A percentile compares a stretch with the other conserved stretches of the same genome.
Conservation (phyloP, 2,329 filamentous ascomycete genomes). For the Emericellopsis cladophorae region DNA sequence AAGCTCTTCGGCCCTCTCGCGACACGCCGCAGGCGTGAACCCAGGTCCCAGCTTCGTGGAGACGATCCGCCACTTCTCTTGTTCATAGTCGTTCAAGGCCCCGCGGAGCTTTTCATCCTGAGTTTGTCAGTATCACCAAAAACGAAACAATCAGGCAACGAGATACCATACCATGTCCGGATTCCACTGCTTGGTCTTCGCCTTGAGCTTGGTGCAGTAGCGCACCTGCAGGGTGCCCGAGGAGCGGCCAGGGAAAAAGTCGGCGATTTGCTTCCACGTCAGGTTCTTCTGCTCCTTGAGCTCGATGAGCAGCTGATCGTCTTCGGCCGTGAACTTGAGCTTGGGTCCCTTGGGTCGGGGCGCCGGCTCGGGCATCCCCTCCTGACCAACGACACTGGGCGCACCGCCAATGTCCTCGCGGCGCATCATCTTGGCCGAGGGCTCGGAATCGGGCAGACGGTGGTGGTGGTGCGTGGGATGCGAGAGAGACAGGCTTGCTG, state of each 20-base stretch:
- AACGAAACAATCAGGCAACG: conserved; percentile 6
- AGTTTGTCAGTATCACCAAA: neutral
- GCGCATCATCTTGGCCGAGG: conserved; percentile 55
- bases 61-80: conserved; percentile 86
- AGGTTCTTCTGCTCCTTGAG: conserved; percentile 90
- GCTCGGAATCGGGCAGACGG: conserved; percentile 60
- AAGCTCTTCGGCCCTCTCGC: conserved; percentile 63
- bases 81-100: conserved; percentile 74
- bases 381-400: conserved; percentile 76
- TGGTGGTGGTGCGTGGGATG: conserved; percentile 67
- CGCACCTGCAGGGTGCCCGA: conserved; percentile 86
- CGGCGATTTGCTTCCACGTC: conserved; percentile 95
- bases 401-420: conserved; percentile 48
- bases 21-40: conserved; percentile 77
- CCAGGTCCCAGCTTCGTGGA: conserved; percentile 83
- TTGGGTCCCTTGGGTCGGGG: conserved; percentile 75
- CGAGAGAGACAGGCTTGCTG: conserved; percentile 17
- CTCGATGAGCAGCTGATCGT: conserved; percentile 77
- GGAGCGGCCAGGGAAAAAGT: conserved; percentile 85
- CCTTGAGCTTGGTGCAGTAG: conserved; percentile 91
- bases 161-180: conserved; percentile 71
- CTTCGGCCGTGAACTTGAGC: conserved; percentile 85
- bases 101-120: conserved; percentile 67
- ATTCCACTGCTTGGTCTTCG: conserved; percentile 86
- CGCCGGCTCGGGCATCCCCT: conserved; percentile 76